These are phyloP conservation scores for Trametes versicolor DNA, from an alignment of 1,284 basidiomycete species.

Conservation along the genomic window DNA sequence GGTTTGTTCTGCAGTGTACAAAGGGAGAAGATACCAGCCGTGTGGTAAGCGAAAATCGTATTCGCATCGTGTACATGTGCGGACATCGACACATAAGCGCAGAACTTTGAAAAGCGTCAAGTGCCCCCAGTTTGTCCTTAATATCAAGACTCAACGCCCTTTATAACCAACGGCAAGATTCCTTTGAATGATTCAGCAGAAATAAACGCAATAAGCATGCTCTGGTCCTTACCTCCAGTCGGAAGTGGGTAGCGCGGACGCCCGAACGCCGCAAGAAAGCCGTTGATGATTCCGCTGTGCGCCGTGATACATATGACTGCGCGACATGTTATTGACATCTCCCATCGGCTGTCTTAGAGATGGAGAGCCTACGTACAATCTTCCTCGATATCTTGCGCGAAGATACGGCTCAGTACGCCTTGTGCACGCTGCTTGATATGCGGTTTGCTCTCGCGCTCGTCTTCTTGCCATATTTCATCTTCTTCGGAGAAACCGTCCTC, in stretches of 20 bases:
- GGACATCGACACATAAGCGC: too few species aligned
- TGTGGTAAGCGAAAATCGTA: too few species aligned
- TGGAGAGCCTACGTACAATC: constrained; percentile 53
- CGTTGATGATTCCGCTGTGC: constrained; percentile 69
- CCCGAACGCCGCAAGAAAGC: constrained; percentile 57
- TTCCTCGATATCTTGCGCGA: constrained; percentile 54
- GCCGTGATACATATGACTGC: constrained; percentile 66
- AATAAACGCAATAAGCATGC: neutral
- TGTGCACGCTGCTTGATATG: constrained; percentile 66
- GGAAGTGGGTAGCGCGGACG: constrained; percentile 56
- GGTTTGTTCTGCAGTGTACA: neutral
- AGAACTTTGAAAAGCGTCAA: too few species aligned
- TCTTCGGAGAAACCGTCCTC: constrained; percentile 77
- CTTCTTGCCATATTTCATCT: constrained; percentile 74
- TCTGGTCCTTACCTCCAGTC: constrained; percentile 62
- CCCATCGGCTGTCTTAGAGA: neutral
- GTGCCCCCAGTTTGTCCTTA: too few species aligned
- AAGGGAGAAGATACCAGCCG: neutral
- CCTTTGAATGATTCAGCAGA: constrained; percentile 6
- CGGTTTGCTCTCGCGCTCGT: constrained; percentile 69
- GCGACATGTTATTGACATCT: constrained; percentile 46
- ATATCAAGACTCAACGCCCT: constrained; percentile 4
- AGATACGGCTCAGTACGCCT: constrained; percentile 70
- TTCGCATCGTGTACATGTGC: too few species aligned
- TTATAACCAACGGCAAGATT: constrained; percentile 28